Evolutionary conservation across 441 rosid species (phyloP).

Genomic region (Syzygium malaccense): DNA sequence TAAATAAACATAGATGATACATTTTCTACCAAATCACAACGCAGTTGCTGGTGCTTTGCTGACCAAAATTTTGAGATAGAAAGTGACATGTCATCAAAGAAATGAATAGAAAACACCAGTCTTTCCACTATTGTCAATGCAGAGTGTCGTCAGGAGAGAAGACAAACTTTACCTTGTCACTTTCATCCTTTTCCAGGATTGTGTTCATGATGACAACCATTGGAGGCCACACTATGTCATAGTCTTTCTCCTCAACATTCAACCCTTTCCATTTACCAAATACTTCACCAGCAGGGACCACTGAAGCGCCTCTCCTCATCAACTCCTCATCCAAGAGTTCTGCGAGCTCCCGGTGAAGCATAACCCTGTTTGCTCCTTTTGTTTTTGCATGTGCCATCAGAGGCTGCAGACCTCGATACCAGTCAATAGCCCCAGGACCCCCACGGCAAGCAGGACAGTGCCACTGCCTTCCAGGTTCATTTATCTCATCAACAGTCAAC

Average conservation of each 20-base stretch:
- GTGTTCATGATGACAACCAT: constrained; percentile 63
- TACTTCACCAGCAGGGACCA: constrained; percentile 36
- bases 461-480: constrained; percentile 60
- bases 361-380: constrained; percentile 47
- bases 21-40: background rate
- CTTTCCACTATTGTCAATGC: background rate
- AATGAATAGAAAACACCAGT: background rate
- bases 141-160: background rate
- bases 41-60: background rate
- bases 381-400: constrained; percentile 58
- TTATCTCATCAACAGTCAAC: constrained; percentile 39
- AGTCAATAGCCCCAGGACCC: constrained; percentile 61
- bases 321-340: constrained; percentile 49
- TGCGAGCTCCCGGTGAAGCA: constrained; percentile 56
- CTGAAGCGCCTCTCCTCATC: constrained; percentile 39
- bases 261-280: constrained; percentile 62
- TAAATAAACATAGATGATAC: background rate
- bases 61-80: background rate
- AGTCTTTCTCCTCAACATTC: constrained; percentile 36
- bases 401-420: constrained; percentile 60
- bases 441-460: constrained; percentile 68
- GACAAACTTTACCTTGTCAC: constrained; percentile 38
- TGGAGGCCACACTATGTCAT: constrained; percentile 65
- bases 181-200: constrained; percentile 40
- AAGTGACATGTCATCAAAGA: background rate